These are phyloP conservation scores for Neofusicoccum sp. DNA, from an alignment of 2,329 filamentous ascomycete species.

Conservation along the genomic window DNA sequence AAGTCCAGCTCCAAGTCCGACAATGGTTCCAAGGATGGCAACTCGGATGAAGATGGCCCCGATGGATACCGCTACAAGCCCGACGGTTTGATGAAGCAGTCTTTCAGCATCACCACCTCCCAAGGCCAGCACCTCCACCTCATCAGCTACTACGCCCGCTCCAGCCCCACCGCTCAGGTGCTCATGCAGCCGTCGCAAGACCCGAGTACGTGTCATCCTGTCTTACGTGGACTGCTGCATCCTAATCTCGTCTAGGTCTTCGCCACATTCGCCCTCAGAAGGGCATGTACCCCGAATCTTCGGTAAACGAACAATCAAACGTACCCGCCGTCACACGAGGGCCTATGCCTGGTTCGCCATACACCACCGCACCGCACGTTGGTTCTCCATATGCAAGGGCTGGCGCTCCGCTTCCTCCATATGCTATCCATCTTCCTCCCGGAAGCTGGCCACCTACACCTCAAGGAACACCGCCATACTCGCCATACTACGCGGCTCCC, in stretches of 20 bases:
- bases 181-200: conserved; percentile 82
- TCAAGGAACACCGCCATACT: conserved; percentile 42
- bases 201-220: conserved; percentile 41
- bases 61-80: conserved; percentile 60
- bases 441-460: conserved; percentile 42
- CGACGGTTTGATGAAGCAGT: conserved; percentile 99
- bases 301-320: conserved; percentile 78
- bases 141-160: conserved; percentile 93
- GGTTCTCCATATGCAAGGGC: conserved; percentile 47
- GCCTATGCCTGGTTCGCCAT: conserved; percentile 61
- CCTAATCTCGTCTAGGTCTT: conserved; percentile 44
- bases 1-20: conserved; percentile 69
- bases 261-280: conserved; percentile 83
- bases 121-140: conserved; percentile 88
- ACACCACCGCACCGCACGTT: conserved; percentile 56
- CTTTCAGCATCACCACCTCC: conserved; percentile 96
- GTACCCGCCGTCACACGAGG: conserved; percentile 78
- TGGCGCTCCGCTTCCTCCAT: conserved; percentile 40
- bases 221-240: background rate
- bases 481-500: conserved; percentile 30
- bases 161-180: conserved; percentile 68
- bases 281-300: conserved; percentile 96
- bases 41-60: conserved; percentile 68
- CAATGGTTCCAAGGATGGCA: conserved; percentile 76
- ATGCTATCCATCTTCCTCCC: conserved; percentile 41